Evolutionary conservation across 2,329 filamentous ascomycete genomes (phyloP).

Genomic region (Hypoxylon sp.): DNA sequence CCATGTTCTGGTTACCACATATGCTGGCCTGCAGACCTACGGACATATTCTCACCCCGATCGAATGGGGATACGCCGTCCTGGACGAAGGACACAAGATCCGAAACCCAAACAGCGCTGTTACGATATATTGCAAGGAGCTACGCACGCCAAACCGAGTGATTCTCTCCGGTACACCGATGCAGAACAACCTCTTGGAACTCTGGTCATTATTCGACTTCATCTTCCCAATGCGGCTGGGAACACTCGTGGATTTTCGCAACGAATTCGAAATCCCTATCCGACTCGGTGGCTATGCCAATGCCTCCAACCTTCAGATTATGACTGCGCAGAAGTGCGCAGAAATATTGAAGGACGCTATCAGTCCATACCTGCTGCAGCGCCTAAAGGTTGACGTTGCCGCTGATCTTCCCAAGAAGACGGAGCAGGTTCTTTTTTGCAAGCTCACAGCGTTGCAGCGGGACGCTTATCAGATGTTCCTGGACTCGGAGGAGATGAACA

Average conservation of each 20-base stretch:
- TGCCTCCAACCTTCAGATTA: slow-evolving; percentile 90
- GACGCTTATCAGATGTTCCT: slow-evolving; percentile 84
- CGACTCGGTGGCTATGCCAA: slow-evolving; percentile 93
- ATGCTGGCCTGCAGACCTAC: slow-evolving; percentile 94
- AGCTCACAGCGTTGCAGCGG: slow-evolving; percentile 81
- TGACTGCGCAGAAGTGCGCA: slow-evolving; percentile 93
- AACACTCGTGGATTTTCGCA: slow-evolving; percentile 87
- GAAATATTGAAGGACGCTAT: slow-evolving; percentile 94
- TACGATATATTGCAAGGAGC: slow-evolving; percentile 92
- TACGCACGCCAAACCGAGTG: slow-evolving; percentile 87
- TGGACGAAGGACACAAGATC: slow-evolving; percentile 98
- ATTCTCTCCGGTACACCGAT: slow-evolving; percentile 97
- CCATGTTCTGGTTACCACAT: slow-evolving; percentile 94
- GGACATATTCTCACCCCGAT: slow-evolving; percentile 80
- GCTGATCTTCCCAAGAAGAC: slow-evolving; percentile 94
- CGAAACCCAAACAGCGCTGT: slow-evolving; percentile 95
- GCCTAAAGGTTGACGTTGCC: slow-evolving; percentile 92
- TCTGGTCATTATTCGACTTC: slow-evolving; percentile 98
- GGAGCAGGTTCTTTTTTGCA: slow-evolving; percentile 95
- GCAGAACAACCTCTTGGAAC: slow-evolving; percentile 93
- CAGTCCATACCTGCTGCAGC: slow-evolving; percentile 89
- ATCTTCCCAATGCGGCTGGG: slow-evolving; percentile 96
- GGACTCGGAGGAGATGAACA: slow-evolving; percentile 82
- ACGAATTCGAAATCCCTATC: slow-evolving; percentile 93
- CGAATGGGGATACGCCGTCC: slow-evolving; percentile 90